Evolutionary conservation across 208 protist species (phyloP).

Genomic region (Leishmania turanica): DNA sequence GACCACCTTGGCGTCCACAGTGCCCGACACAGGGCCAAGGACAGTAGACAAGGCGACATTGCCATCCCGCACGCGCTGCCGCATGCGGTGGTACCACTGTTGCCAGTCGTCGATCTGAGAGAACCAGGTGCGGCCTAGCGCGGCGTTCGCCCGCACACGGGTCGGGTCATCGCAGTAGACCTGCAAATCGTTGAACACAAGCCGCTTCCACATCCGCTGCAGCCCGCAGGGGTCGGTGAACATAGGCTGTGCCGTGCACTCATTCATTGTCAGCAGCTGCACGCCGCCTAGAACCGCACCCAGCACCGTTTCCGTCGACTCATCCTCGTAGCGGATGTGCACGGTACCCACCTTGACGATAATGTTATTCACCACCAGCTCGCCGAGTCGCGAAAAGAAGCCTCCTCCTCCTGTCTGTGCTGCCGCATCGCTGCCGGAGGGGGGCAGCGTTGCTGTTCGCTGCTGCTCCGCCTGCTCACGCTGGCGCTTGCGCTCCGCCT

Average conservation of each 20-base stretch:
- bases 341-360: slow-evolving; percentile 82
- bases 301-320: slow-evolving; percentile 49
- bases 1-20: slow-evolving; percentile 63
- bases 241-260: slow-evolving; percentile 57
- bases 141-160: slow-evolving; percentile 20
- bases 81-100: slow-evolving; percentile 79
- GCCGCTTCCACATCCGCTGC: slow-evolving; percentile 68
- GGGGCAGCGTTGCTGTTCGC: slow-evolving; percentile 1
- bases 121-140: slow-evolving; percentile 39
- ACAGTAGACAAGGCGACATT: slow-evolving; percentile 69
- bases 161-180: slow-evolving; percentile 85
- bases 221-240: slow-evolving; percentile 75
- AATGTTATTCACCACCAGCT: slow-evolving; percentile 89
- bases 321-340: slow-evolving; percentile 89
- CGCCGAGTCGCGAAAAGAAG: slow-evolving; percentile 76
- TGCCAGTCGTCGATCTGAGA: slow-evolving; percentile 63
- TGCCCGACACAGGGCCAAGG: slow-evolving; percentile 75
- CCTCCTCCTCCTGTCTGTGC: slow-evolving; percentile 24
- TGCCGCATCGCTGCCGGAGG: not conserved
- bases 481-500: slow-evolving; percentile 61
- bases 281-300: slow-evolving; percentile 79
- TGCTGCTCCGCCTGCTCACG: slow-evolving; percentile 37
- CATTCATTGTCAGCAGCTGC: slow-evolving; percentile 78
- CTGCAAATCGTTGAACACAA: slow-evolving; percentile 76
- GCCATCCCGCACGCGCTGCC: slow-evolving; percentile 59